Conservation (phyloP, 2,329 filamentous ascomycete species). For the Juglanconis sp. region DNA sequence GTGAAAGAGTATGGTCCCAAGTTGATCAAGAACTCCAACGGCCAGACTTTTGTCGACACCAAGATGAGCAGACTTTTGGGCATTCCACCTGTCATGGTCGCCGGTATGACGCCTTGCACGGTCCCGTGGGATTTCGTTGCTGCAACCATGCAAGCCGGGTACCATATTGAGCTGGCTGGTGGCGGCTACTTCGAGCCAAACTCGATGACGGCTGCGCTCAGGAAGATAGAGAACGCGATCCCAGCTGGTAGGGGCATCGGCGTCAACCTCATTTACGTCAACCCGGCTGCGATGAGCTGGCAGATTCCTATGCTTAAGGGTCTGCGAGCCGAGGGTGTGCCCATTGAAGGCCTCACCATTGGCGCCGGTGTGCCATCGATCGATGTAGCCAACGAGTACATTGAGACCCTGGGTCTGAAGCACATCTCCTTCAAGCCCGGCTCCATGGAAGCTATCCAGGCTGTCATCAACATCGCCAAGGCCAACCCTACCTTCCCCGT, state of each 20-base stretch:
- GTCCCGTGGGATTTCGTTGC: slow-evolving; percentile 90
- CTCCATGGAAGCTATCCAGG: slow-evolving; percentile 81
- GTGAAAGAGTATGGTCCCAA: slow-evolving; percentile 95
- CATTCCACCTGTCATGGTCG: slow-evolving; percentile 82
- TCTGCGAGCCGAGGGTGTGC: slow-evolving; percentile 79
- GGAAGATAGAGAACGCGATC: slow-evolving; percentile 80
- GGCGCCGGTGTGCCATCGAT: slow-evolving; percentile 92
- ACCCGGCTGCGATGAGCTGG: slow-evolving; percentile 85
- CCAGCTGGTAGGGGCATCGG: slow-evolving; percentile 84
- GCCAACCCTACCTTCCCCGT: slow-evolving; percentile 94
- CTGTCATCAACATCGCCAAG: slow-evolving; percentile 88
- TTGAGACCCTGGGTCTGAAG: slow-evolving; percentile 86
- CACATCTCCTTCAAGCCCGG: slow-evolving; percentile 95
- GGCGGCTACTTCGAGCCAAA: slow-evolving; percentile 85
- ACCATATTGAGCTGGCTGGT: slow-evolving; percentile 85
- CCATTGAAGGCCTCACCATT: slow-evolving; percentile 88
- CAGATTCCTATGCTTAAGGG: slow-evolving; percentile 82
- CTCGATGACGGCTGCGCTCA: slow-evolving; percentile 77
- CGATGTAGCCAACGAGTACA: slow-evolving; percentile 90
- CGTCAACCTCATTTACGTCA: slow-evolving; percentile 88
- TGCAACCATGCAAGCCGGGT: slow-evolving; percentile 91
- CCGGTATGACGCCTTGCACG: slow-evolving; percentile 89
- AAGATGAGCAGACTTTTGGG: slow-evolving; percentile 90
- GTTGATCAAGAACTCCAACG: slow-evolving; percentile 82
- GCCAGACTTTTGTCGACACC: slow-evolving; percentile 90